These are phyloP conservation scores for Rubus idaeus DNA, from an alignment of 306 rosid species.

Conservation along the genomic window DNA sequence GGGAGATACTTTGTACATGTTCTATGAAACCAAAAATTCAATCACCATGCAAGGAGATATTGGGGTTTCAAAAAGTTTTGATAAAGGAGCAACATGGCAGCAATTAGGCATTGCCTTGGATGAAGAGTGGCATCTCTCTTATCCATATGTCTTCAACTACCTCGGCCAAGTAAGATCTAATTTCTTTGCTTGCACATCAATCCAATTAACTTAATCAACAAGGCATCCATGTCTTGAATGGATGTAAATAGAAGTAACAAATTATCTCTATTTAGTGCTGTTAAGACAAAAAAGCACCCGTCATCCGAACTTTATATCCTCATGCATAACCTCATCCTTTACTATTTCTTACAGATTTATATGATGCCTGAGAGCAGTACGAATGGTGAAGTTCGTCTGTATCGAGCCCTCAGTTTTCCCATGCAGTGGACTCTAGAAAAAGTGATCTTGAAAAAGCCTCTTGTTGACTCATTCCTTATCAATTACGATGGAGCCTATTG, in stretches of 20 bases:
- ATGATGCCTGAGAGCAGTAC: constrained; percentile 92
- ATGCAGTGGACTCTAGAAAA: constrained; percentile 81
- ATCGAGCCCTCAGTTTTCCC: constrained; percentile 75
- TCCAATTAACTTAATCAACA: background rate
- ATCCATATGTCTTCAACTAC: constrained; percentile 77
- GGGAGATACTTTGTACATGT: constrained; percentile 76
- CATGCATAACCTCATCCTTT: background rate
- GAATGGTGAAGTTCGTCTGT: constrained; percentile 90
- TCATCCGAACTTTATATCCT: constrained; percentile 6
- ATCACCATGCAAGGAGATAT: constrained; percentile 89
- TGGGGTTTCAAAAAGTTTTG: constrained; percentile 90
- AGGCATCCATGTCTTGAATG: too few relatives aligned
- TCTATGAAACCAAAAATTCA: constrained; percentile 89
- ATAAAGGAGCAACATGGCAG: constrained; percentile 93
- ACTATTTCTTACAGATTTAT: constrained; percentile 55
- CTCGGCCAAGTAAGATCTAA: constrained; percentile 57
- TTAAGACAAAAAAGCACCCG: too few relatives aligned
- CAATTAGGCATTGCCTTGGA: constrained; percentile 84
- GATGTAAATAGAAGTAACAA: too few relatives aligned
- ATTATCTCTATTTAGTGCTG: too few relatives aligned
- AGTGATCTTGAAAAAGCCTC: constrained; percentile 77
- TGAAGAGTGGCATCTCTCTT: constrained; percentile 98
- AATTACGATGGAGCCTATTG: constrained; percentile 62
- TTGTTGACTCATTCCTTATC: constrained; percentile 70
- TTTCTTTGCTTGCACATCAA: background rate